Base-by-base conservation (phyloP, 441 rosid species). In the Oxalis stricta region DNA sequence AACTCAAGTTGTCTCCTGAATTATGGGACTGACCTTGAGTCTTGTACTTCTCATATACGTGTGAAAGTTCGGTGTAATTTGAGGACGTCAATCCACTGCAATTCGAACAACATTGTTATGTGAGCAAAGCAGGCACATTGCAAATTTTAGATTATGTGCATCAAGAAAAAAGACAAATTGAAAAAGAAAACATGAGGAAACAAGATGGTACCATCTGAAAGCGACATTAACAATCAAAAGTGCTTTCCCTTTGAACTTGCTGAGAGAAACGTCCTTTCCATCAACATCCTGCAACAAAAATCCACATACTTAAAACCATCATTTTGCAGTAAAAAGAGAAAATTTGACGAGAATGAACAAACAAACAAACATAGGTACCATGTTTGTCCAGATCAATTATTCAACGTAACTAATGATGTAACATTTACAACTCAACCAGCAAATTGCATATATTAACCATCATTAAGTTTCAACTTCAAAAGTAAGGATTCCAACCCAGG, bases 181-280 rank as follows among this genome's bases (percentile, higher is more conserved):
- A 40, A 11, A 19, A 53, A 2, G 10, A 46, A 38, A 38, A 23
- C 24, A 7, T 59, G 18, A n/a, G 3, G 16, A 7, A 18, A 22
- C 10, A 15, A 46, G 41, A 37, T 10, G 38, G 14, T 69, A 82
- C 95, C 97, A 88, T 88, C 50, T 75, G 11, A 95, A 88, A 70
- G 97, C 97, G 24, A 88, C 97, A 37, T 88, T 84, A 19, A 82
- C 95, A 21, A 88, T 76, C 71, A 88, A 64, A 31, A 88, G 68
- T 68, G 48, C 75, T 62, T 77, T 79, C 38, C 92, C 92, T 65
- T 89, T 89, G 35, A 78, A 85, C 42, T 82, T 84, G 69, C 56
- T 73, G 42, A 89, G 73, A 47, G 94, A 22, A 43, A 77, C 82
- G 45, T 80, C 76, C 30, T 76, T 76, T 36, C 78, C 80, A 64